Base-by-base conservation (phyloP, 306 rosid species). In the Cicer arietinum region DNA sequence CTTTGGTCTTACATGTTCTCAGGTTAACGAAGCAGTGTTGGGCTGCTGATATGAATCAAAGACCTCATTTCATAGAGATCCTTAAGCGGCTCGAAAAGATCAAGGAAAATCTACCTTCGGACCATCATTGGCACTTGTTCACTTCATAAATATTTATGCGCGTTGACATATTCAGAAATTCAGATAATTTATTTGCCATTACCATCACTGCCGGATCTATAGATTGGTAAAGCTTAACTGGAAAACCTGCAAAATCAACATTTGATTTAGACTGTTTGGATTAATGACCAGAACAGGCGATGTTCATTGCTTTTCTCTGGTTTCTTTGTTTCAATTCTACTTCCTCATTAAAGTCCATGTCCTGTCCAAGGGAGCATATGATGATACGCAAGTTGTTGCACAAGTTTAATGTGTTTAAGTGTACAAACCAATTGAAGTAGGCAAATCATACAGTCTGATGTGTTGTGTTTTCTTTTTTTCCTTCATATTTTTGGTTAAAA, bases 31-130 rank as follows among this genome's bases (percentile, higher is more conserved):
- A 81, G 66, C 90, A 83, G 73, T 92, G 98, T 81, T 95, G 99
- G 99, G 84, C 89, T 20, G 62, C 88, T 67, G 99, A 95, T 85
- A 80, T 86, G 92, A 92, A 77, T 81, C 87, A 72, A 72, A 92
- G 99, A 77, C 99, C 99, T 40, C 72, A 93, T 46, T 95, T 95
- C 89, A 82, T 95, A 85, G 98, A 92, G 13, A 95, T 95, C 78
- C 98, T 95, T 78, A 92, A 92, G 68, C 85, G 79, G 75, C 98
- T 95, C 52, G 99, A 95, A 81, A 92, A 83, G 91, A 75, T 86
- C 44, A 95, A 95, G 83, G 98, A 89, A 78, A 80, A 57, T 73
- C 69, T 85, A 43, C 92, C 87, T 8, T 10, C 93, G 9, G 99
- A 95, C 13, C 84, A 90, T 85, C 91, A 85, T 72, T 95, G 99